These are phyloP conservation scores for Alternaria dauci DNA, from an alignment of 2,329 filamentous ascomycete genomes.

Conservation along the genomic window DNA sequence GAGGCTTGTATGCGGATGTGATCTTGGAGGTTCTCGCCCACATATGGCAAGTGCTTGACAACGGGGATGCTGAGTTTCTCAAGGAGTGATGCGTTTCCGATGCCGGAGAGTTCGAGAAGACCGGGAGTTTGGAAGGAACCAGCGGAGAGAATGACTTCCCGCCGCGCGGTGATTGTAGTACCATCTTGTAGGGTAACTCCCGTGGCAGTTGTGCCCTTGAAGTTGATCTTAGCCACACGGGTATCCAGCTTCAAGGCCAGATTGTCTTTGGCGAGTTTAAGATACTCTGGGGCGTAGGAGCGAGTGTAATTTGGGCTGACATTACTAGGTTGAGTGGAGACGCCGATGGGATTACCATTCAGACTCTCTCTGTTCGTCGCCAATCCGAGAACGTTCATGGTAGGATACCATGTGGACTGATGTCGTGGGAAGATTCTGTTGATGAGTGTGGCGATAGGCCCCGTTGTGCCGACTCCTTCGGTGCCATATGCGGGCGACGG, in stretches of 20 bases:
- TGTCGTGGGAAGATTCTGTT: slow-evolving; percentile 57
- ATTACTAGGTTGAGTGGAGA: slow-evolving; percentile 60
- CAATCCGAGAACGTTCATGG: slow-evolving; percentile 58
- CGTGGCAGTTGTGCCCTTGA: slow-evolving; percentile 39
- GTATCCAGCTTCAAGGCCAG: slow-evolving; percentile 52
- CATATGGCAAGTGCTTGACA: slow-evolving; percentile 29
- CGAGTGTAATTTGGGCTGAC: slow-evolving; percentile 59
- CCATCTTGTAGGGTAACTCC: slow-evolving; percentile 47
- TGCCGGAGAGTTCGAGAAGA: slow-evolving; percentile 38
- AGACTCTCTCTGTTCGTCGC: slow-evolving; percentile 56
- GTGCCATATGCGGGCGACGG: slow-evolving; percentile 37
- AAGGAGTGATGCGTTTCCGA: slow-evolving; percentile 30
- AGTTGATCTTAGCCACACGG: slow-evolving; percentile 52
- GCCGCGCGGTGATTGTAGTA: slow-evolving; percentile 38
- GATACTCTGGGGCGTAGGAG: slow-evolving; percentile 60
- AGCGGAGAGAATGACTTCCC: slow-evolving; percentile 41
- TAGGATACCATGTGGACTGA: slow-evolving; percentile 56
- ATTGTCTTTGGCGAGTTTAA: slow-evolving; percentile 54
- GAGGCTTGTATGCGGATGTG: slow-evolving; percentile 41
- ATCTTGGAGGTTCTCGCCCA: slow-evolving; percentile 46
- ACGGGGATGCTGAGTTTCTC: slow-evolving; percentile 29
- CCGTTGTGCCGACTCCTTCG: slow-evolving; percentile 39
- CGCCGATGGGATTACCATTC: slow-evolving; percentile 60
- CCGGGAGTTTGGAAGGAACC: slow-evolving; percentile 38
- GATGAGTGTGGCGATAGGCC: slow-evolving; percentile 48